phyloP scores from a whole-genome alignment of 2,329 filamentous ascomycete species.

The Cadophora malorum region DNA sequence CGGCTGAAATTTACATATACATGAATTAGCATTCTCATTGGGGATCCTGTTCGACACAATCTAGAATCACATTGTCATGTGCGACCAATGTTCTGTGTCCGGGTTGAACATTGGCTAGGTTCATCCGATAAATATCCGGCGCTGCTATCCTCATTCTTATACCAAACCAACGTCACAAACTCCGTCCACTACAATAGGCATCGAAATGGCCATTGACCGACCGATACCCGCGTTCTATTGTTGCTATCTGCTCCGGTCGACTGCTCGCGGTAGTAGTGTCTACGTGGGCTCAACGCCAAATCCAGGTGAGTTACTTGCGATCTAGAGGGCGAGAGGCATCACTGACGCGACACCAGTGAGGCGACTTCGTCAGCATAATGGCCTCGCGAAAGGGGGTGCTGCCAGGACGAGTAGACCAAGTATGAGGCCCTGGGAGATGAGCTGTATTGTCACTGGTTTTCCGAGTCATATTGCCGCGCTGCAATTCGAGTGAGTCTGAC shows the following conservation, averaged over 20 bases:
- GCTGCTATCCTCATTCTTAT: neutral
- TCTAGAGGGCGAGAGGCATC: conserved; percentile 1
- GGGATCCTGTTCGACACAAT: neutral
- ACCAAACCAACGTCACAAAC: conserved; percentile 1
- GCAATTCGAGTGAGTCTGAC: conserved; percentile 80
- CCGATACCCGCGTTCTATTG: conserved; percentile 89
- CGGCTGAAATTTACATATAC: neutral
- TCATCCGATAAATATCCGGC: conserved; percentile 4
- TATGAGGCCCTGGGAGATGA: conserved; percentile 90
- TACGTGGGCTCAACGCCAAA: conserved; percentile 95
- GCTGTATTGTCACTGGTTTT: conserved; percentile 85
- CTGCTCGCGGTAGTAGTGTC: conserved; percentile 68
- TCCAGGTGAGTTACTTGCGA: conserved; percentile 53
- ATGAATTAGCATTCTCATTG: neutral
- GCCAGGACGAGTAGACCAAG: conserved; percentile 71
- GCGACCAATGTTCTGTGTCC: neutral
- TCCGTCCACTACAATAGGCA: neutral
- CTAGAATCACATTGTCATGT: neutral
- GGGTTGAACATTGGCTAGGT: neutral
- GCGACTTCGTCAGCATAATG: conserved; percentile 92
- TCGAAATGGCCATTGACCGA: conserved; percentile 43
- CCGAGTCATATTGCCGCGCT: conserved; percentile 85
- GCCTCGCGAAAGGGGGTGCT: conserved; percentile 80
- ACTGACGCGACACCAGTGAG: conserved; percentile 55
- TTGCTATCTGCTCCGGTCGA: conserved; percentile 90